Evolutionary conservation across 2,329 filamentous ascomycete genomes (phyloP).

Genomic region (Apiospora hydei): DNA sequence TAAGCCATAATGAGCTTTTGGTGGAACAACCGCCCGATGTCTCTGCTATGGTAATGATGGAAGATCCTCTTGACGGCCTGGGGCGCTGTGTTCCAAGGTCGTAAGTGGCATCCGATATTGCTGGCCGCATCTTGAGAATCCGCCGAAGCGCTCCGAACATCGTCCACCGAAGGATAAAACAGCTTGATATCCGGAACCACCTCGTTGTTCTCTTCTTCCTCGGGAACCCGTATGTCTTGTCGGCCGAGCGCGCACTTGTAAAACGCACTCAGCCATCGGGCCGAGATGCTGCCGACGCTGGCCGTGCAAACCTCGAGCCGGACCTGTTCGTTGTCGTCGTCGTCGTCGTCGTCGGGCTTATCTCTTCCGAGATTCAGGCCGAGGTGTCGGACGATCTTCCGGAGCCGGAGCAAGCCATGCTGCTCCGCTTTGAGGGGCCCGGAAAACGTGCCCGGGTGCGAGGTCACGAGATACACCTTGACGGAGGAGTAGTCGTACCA

Average conservation of each 20-base stretch:
- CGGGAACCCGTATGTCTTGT: constrained; percentile 25
- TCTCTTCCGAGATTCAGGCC: constrained; percentile 26
- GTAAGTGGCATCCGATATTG: constrained; percentile 37
- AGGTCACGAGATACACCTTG: constrained; percentile 36
- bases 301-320: constrained; percentile 36
- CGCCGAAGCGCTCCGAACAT: constrained; percentile 30
- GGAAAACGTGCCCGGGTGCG: constrained; percentile 32
- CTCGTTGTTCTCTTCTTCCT: neutral
- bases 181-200: constrained; percentile 31
- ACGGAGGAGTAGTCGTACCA: constrained; percentile 36
- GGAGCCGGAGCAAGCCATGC: constrained; percentile 36
- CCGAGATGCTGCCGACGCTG: constrained; percentile 34
- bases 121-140: constrained; percentile 31
- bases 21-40: constrained; percentile 36
- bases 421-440: constrained; percentile 32
- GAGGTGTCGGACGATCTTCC: constrained; percentile 30
- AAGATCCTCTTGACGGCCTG: constrained; percentile 33
- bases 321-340: constrained; percentile 22
- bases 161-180: constrained; percentile 35
- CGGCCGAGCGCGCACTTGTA: constrained; percentile 34
- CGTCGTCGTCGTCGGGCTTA: constrained; percentile 25
- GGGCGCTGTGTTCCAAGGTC: constrained; percentile 33
- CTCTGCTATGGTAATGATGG: constrained; percentile 36
- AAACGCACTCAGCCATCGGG: constrained; percentile 36
- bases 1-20: constrained; percentile 37